These are phyloP conservation scores for Pleurotus tuber-regium DNA, from an alignment of 768 basidiomycete genomes.

Conservation along the genomic window DNA sequence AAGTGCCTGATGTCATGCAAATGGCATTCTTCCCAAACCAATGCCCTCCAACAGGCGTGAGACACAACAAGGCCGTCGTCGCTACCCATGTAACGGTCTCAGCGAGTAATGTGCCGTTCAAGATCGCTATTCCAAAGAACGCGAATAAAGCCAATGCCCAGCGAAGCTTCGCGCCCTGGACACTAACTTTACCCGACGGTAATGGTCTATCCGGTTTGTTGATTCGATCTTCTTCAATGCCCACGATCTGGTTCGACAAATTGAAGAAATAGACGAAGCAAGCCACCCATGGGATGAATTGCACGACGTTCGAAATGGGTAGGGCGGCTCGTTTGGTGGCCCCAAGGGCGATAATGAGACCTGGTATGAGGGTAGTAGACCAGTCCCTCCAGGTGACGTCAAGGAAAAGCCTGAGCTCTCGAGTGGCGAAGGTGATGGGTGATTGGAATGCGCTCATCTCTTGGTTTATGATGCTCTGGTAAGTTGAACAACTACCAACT, in stretches of 20 bases:
- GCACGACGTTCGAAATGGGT: not conserved
- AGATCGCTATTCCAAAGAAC: conserved; percentile 10
- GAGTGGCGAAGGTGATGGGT: too few species aligned
- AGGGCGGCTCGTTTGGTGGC: not conserved
- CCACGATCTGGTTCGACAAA: conserved; percentile 20
- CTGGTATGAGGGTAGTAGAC: conserved; percentile 13
- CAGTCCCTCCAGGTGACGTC: conserved; percentile 15
- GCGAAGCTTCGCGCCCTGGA: conserved; percentile 15
- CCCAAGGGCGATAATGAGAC: conserved; percentile 9
- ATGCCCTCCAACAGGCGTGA: conserved; percentile 16
- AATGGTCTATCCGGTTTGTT: conserved; percentile 23
- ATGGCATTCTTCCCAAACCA: conserved; percentile 17
- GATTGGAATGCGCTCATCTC: too few species aligned
- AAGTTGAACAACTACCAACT: too few species aligned
- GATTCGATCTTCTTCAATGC: conserved; percentile 19
- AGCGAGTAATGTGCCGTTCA: conserved; percentile 3
- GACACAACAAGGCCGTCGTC: conserved; percentile 11
- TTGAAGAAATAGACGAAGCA: conserved; percentile 18
- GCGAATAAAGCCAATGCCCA: conserved; percentile 9
- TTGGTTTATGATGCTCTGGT: too few species aligned
- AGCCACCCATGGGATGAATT: conserved; percentile 14
- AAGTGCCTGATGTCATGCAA: conserved; percentile 15
- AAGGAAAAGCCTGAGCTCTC: conserved; percentile 12
- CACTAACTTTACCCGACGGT: conserved; percentile 18
- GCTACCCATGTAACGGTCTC: conserved; percentile 15